Conservation (phyloP, 345 rosid genomes). For the Sapria himalayana region DNA sequence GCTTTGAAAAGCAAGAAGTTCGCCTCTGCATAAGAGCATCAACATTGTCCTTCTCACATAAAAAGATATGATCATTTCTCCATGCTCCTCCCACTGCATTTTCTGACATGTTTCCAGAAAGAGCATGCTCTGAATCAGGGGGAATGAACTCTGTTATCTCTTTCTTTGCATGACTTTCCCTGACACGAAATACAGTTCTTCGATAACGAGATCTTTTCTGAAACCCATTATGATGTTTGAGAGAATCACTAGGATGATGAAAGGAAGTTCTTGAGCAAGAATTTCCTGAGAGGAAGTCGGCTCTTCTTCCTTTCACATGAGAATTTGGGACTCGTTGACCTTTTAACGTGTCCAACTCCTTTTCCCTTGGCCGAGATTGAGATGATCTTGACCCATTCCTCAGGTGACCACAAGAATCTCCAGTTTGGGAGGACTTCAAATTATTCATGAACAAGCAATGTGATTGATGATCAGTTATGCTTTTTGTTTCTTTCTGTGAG, state of each 20-base stretch:
- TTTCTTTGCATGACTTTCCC: slow-evolving; percentile 33
- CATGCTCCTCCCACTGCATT: slow-evolving; percentile 28
- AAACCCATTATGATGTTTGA: slow-evolving; percentile 31
- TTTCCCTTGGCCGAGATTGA: slow-evolving; percentile 15
- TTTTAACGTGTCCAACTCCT: slow-evolving; percentile 13
- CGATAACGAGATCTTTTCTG: slow-evolving; percentile 41
- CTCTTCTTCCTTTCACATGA: slow-evolving; percentile 26
- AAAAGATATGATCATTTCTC: slow-evolving; percentile 19
- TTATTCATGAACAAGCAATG: slow-evolving; percentile 15
- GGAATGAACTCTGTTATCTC: slow-evolving; percentile 14
- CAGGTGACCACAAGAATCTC: slow-evolving; percentile 23
- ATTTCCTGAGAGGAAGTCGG: slow-evolving; percentile 26
- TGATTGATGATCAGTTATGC: no score
- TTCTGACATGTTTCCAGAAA: slow-evolving; percentile 23
- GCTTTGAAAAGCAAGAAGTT: slow-evolving; percentile 52
- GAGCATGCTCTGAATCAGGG: slow-evolving; percentile 20
- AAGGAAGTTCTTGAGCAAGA: slow-evolving; percentile 29
- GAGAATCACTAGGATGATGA: slow-evolving; percentile 29
- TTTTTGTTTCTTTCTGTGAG: slow-evolving; percentile 22
- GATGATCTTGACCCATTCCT: slow-evolving; percentile 16
- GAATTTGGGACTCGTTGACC: slow-evolving; percentile 19
- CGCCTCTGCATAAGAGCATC: slow-evolving; percentile 77
- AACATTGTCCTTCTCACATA: slow-evolving; percentile 25
- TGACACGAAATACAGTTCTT: slow-evolving; percentile 55
- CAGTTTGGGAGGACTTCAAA: slow-evolving; percentile 14